Evolutionary conservation across 345 rosid genomes (phyloP).

Genomic region (Syzygium jambos): DNA sequence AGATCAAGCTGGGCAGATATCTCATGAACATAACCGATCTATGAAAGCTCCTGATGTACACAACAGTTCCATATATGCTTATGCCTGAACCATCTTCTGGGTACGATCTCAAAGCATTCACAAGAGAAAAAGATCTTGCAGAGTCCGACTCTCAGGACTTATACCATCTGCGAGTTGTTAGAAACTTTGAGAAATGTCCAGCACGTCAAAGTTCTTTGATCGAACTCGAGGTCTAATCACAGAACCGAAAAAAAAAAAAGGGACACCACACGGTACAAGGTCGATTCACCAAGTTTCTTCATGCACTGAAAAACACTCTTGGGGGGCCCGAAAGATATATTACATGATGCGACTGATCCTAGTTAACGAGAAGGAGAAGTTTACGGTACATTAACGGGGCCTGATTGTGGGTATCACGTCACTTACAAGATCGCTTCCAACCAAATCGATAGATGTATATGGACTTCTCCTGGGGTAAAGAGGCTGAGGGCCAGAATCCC

Average conservation of each 20-base stretch:
- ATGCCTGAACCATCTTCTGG: not conserved
- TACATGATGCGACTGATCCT: not conserved
- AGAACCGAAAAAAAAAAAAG: not conserved
- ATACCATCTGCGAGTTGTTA: not conserved
- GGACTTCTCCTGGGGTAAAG: constrained; percentile 33
- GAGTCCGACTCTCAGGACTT: not conserved
- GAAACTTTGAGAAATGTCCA: not conserved
- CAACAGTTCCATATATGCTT: not conserved
- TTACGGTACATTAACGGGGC: constrained; percentile 16
- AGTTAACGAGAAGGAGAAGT: not conserved
- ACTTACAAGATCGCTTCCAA: constrained; percentile 82
- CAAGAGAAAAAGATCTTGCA: not conserved
- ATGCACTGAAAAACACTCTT: not conserved
- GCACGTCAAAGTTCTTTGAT: not conserved
- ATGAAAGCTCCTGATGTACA: not conserved
- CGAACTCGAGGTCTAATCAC: not conserved
- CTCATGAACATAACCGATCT: not conserved
- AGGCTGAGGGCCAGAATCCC: constrained; percentile 29
- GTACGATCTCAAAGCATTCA: not conserved
- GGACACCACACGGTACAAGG: not conserved
- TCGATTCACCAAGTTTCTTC: not conserved
- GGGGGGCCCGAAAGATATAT: not conserved
- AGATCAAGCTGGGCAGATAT: not conserved
- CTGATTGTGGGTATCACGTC: constrained; percentile 58
- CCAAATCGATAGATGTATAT: constrained; percentile 37